These are phyloP conservation scores for Oemleria cerasiformis DNA, from an alignment of 306 rosid genomes.

Conservation along the genomic window DNA sequence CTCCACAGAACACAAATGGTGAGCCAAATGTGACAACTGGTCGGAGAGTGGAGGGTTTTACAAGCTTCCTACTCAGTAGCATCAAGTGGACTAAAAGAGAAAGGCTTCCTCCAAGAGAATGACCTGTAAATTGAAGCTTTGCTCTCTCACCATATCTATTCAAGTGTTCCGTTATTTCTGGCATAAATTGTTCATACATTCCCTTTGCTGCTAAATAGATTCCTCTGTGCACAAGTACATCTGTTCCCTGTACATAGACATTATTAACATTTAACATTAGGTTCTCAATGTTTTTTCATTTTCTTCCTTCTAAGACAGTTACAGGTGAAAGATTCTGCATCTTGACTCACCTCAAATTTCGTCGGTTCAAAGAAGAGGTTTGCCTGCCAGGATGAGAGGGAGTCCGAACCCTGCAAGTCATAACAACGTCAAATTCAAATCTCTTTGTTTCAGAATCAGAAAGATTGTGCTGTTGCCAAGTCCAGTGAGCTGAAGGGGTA, in stretches of 20 bases:
- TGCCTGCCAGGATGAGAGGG: slow-evolving; percentile 90
- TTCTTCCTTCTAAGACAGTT: neutral
- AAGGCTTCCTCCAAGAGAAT: slow-evolving; percentile 94
- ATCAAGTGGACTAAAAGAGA: slow-evolving; percentile 86
- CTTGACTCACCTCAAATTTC: slow-evolving; percentile 68
- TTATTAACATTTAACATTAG: neutral
- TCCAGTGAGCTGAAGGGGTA: neutral
- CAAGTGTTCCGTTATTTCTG: slow-evolving; percentile 68
- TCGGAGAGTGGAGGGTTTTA: slow-evolving; percentile 55
- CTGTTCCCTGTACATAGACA: slow-evolving; percentile 50
- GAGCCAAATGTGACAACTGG: slow-evolving; percentile 91
- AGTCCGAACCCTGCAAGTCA: slow-evolving; percentile 79
- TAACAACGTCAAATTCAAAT: slow-evolving; percentile 9
- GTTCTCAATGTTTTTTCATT: slow-evolving; percentile 3
- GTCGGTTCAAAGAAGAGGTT: slow-evolving; percentile 94
- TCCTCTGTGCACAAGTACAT: slow-evolving; percentile 85
- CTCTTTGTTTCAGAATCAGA: neutral
- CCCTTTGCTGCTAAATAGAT: slow-evolving; percentile 97
- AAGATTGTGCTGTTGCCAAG: neutral
- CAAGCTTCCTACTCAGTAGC: slow-evolving; percentile 58
- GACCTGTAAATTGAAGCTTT: slow-evolving; percentile 85
- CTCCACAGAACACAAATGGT: slow-evolving; percentile 92
- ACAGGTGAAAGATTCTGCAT: neutral
- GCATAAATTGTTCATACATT: slow-evolving; percentile 80
- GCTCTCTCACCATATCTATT: slow-evolving; percentile 61